A percentile compares a stretch with the other conserved stretches of the same genome.
Evolutionary conservation across 371 early-diverging fungal genomes (phyloP).

Genomic region (Lichtheimia corymbifera): DNA sequence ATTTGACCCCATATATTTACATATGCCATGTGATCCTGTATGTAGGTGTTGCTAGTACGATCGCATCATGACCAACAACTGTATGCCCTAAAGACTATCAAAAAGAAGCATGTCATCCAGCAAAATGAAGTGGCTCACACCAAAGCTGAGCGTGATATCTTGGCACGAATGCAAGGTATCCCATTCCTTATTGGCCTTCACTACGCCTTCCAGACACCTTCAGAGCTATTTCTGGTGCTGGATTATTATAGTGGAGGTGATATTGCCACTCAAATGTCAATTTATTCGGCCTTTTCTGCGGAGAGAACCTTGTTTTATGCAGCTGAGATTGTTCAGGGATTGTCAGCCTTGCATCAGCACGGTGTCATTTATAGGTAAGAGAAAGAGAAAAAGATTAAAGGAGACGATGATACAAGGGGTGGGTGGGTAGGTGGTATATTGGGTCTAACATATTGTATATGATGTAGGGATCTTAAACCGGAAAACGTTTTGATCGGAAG

Average conservation of each 20-base stretch:
- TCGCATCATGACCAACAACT: slow-evolving; percentile 49
- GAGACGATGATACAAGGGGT: too few relatives aligned
- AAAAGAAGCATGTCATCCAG: slow-evolving; percentile 64
- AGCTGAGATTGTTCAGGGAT: slow-evolving; percentile 84
- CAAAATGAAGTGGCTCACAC: slow-evolving; percentile 66
- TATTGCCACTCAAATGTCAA: slow-evolving; percentile 79
- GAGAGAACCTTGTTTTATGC: slow-evolving; percentile 81
- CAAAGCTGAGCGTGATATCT: slow-evolving; percentile 71
- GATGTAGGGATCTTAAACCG: slow-evolving; percentile 73
- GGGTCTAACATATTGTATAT: not conserved
- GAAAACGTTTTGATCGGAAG: slow-evolving; percentile 79
- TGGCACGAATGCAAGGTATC: slow-evolving; percentile 60
- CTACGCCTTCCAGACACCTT: slow-evolving; percentile 70
- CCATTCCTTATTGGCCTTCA: slow-evolving; percentile 76
- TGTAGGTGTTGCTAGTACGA: slow-evolving; percentile 46
- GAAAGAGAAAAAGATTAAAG: not conserved
- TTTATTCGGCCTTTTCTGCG: slow-evolving; percentile 67
- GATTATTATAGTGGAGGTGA: slow-evolving; percentile 86
- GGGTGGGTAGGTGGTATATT: too few relatives aligned
- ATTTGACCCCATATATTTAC: not conserved
- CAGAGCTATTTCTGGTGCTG: slow-evolving; percentile 77
- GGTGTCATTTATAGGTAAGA: slow-evolving; percentile 82
- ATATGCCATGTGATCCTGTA: slow-evolving; percentile 32
- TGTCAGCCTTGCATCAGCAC: slow-evolving; percentile 82
- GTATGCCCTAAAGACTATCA: slow-evolving; percentile 74